A percentile compares a stretch with the other conserved stretches of the same genome.
phyloP scores from a whole-genome alignment of 768 basidiomycete genomes.

The Hygrophorus pudorinus region DNA sequence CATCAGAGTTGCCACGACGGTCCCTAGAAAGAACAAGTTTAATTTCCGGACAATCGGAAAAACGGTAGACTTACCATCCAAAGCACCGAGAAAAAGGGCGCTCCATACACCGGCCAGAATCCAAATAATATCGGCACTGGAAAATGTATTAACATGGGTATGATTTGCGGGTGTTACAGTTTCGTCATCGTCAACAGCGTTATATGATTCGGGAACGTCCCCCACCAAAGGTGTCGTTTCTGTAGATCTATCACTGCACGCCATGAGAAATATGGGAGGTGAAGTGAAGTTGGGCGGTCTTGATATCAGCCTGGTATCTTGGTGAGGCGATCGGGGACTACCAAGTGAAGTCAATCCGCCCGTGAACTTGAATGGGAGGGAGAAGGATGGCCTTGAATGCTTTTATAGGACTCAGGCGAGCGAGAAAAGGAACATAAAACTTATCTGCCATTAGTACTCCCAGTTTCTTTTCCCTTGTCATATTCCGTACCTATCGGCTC shows the following conservation, averaged over 20 bases:
- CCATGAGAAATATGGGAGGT: constrained; percentile 12
- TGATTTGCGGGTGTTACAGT: constrained; percentile 21
- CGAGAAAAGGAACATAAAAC: too few species aligned
- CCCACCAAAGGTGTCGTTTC: constrained; percentile 46
- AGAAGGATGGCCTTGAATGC: too few species aligned
- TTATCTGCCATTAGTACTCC: too few species aligned
- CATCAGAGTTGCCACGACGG: constrained; percentile 79
- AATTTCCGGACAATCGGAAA: constrained; percentile 9
- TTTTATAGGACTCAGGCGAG: too few species aligned
- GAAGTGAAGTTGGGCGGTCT: constrained; percentile 6
- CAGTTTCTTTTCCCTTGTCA: constrained; percentile 21
- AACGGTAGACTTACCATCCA: constrained; percentile 52
- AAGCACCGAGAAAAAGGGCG: constrained; percentile 73
- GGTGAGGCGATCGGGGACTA: too few species aligned
- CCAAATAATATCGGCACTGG: constrained; percentile 51
- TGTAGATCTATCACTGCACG: neutral
- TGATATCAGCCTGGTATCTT: too few species aligned
- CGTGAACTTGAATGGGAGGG: too few species aligned
- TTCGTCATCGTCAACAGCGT: constrained; percentile 27
- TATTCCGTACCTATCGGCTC: constrained; percentile 36
- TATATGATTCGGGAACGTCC: constrained; percentile 37
- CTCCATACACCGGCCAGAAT: constrained; percentile 74
- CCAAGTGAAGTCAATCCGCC: too few species aligned
- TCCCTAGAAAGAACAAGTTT: constrained; percentile 35
- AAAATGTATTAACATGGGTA: constrained; percentile 33